phyloP scores from a whole-genome alignment of 208 protist species.

The Acanthamoeba lenticulata region DNA sequence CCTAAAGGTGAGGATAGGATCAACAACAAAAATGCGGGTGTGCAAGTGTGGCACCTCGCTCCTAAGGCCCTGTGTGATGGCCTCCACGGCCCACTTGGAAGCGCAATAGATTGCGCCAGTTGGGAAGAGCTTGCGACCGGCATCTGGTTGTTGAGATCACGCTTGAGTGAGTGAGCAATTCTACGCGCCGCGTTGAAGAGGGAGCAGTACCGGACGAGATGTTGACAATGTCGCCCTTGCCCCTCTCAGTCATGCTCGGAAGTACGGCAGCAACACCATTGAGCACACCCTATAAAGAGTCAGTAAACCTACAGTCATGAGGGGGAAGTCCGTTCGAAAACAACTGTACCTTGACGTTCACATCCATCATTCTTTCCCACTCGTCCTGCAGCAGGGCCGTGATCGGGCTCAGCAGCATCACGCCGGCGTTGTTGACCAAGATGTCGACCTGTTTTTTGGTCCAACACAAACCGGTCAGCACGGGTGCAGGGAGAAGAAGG shows the following conservation, averaged over 20 bases:
- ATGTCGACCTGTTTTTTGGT: neutral
- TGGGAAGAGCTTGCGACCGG: conserved; percentile 48
- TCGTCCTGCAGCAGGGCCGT: neutral
- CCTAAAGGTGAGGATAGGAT: neutral
- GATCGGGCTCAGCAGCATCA: conserved; percentile 14
- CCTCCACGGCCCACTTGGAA: conserved; percentile 32
- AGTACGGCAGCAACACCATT: conserved; percentile 37
- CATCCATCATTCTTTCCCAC: conserved; percentile 27
- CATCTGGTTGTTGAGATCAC: neutral
- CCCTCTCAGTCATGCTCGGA: neutral
- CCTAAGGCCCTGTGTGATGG: conserved; percentile 41
- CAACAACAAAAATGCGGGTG: neutral
- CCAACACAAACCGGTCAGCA: neutral
- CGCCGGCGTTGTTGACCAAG: conserved; percentile 5
- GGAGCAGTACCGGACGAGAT: neutral
- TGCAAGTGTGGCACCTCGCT: neutral
- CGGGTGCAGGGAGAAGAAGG: neutral
- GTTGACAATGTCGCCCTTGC: conserved; percentile 34
- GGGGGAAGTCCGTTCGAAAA: neutral
- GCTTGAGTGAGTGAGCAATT: neutral
- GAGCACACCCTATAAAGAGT: neutral
- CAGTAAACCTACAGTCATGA: neutral
- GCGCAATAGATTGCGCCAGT: conserved; percentile 9
- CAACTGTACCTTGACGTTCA: conserved; percentile 48
- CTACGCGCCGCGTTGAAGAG: neutral